These are phyloP conservation scores for Vitis cinerea DNA, from an alignment of 164 flowering plant species.

Conservation along the genomic window DNA sequence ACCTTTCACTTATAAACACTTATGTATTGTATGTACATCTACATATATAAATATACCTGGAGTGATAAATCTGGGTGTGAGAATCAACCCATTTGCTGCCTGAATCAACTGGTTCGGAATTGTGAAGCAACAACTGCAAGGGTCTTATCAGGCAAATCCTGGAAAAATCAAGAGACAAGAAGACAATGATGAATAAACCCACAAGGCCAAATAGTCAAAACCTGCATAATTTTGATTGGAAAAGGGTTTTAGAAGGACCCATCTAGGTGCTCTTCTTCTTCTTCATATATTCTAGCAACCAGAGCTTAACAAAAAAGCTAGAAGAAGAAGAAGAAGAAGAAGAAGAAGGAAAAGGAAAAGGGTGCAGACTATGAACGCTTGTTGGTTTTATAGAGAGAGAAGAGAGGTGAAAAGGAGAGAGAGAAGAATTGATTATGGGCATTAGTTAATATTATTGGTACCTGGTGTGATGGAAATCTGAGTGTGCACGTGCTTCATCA, in stretches of 20 bases:
- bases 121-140: not conserved
- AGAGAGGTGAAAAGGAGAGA: slow-evolving; percentile 17
- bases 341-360: slow-evolving; percentile 2
- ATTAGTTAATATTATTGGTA: slow-evolving; percentile 28
- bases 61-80: not conserved
- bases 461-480: slow-evolving; percentile 51
- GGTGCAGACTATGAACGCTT: slow-evolving; percentile 1
- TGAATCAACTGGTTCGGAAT: slow-evolving; percentile 1
- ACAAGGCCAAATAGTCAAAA: not conserved
- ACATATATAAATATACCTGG: not conserved
- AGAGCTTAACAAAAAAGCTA: not conserved
- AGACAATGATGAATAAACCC: no score
- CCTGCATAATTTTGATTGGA: not conserved
- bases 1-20: no score
- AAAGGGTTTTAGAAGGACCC: not conserved
- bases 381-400: slow-evolving; percentile 16
- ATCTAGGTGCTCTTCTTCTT: not conserved
- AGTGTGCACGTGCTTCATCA: slow-evolving; percentile 62
- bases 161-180: slow-evolving; percentile 15
- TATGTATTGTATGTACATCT: no score
- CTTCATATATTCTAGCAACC: not conserved
- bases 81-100: slow-evolving; percentile 27
- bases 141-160: slow-evolving; percentile 15
- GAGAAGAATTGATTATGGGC: slow-evolving; percentile 13
- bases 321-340: slow-evolving; percentile 11